A percentile compares a stretch with the other conserved stretches of the same genome.
Evolutionary conservation across 495 filamentous ascomycete genomes (phyloP).

Genomic region (Articulospora tetracladia): DNA sequence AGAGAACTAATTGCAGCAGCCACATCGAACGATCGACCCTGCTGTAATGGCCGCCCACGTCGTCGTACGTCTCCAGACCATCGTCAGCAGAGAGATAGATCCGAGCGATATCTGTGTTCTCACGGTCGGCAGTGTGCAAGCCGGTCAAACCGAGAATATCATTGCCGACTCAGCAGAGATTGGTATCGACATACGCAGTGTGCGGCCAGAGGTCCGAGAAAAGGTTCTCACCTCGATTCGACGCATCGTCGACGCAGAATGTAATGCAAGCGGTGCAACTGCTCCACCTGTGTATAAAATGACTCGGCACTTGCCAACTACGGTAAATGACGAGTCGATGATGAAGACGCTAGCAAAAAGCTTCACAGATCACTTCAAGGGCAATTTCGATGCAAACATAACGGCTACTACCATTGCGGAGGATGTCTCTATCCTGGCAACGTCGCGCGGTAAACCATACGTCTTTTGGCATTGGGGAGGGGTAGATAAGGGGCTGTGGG

Average conservation of each 20-base stretch:
- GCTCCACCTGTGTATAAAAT: conserved; percentile 35
- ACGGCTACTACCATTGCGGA: conserved; percentile 35
- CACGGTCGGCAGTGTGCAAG: conserved; percentile 48
- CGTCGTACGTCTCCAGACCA: conserved; percentile 51
- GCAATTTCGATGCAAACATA: conserved; percentile 11
- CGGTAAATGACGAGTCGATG: conserved; percentile 46
- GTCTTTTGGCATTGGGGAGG: conserved; percentile 56
- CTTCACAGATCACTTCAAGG: conserved; percentile 40
- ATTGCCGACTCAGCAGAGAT: conserved; percentile 43
- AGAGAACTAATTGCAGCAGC: too few relatives aligned
- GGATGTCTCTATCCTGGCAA: conserved; percentile 54
- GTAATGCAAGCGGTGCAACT: conserved; percentile 35
- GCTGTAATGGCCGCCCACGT: conserved; percentile 48
- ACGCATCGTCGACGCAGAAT: conserved; percentile 52
- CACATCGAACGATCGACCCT: conserved; percentile 52
- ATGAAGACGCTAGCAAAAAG: conserved; percentile 33
- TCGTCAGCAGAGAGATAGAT: conserved; percentile 49
- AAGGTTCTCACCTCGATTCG: conserved; percentile 38
- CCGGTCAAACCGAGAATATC: conserved; percentile 50
- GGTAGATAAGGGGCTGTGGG: conserved; percentile 25
- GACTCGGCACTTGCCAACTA: conserved; percentile 39
- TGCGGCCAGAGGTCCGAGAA: conserved; percentile 32
- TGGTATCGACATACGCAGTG: conserved; percentile 45
- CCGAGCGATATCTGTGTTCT: conserved; percentile 51
- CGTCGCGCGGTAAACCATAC: conserved; percentile 40